Evolutionary conservation across 2,329 filamentous ascomycete genomes (phyloP).

Genomic region (Aspergillus ustus): DNA sequence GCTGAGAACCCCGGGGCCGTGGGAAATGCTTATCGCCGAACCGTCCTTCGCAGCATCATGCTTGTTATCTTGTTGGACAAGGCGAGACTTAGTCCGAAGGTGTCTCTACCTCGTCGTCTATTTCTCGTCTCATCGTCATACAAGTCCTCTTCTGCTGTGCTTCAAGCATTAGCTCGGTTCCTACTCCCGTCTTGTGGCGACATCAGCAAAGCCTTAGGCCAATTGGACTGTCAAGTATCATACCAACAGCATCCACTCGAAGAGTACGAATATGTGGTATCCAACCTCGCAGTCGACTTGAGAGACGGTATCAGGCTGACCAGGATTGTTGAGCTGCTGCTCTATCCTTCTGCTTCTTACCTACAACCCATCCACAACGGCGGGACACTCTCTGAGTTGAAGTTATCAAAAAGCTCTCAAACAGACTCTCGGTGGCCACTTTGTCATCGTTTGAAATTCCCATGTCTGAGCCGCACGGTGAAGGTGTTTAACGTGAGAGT

Average conservation of each 20-base stretch:
- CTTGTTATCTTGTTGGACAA: conserved; percentile 64
- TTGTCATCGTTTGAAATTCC: conserved; percentile 63
- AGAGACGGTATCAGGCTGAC: conserved; percentile 66
- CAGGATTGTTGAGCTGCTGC: conserved; percentile 62
- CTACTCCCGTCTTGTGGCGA: conserved; percentile 65
- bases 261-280: conserved; percentile 62
- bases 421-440: conserved; percentile 48
- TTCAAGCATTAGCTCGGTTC: conserved; percentile 57
- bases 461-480: conserved; percentile 58
- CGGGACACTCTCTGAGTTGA: neutral
- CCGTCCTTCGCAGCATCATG: conserved; percentile 62
- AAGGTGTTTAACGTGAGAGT: conserved; percentile 65
- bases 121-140: conserved; percentile 57
- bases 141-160: conserved; percentile 61
- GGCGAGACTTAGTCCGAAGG: conserved; percentile 47
- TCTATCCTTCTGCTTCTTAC: conserved; percentile 48
- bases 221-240: conserved; percentile 60
- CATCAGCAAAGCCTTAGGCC: conserved; percentile 58
- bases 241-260: conserved; percentile 62
- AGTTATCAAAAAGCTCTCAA: neutral
- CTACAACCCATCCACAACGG: neutral
- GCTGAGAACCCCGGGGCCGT: conserved; percentile 47
- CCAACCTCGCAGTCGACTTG: conserved; percentile 66
- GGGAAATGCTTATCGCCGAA: conserved; percentile 59
- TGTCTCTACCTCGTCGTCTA: conserved; percentile 46